Conservation (phyloP, 345 rosid genomes). For the Citropsis articulata region DNA sequence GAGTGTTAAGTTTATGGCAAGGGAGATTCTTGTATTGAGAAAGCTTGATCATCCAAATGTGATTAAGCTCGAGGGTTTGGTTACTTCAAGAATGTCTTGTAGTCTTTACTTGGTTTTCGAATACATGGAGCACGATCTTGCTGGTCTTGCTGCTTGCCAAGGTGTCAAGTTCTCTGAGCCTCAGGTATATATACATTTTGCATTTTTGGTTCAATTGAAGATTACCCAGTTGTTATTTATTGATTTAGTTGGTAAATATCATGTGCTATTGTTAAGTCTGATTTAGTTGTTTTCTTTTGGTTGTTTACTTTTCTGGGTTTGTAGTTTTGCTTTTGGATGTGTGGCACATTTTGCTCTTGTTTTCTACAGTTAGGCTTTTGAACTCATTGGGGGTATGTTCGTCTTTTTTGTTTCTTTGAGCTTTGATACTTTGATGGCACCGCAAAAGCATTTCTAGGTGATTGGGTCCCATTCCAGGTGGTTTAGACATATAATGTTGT, state of each 20-base stretch:
- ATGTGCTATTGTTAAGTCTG: constrained; percentile 1
- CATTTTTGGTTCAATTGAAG: neutral
- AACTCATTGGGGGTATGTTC: constrained; percentile 18
- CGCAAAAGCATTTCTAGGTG: constrained; percentile 14
- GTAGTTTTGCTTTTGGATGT: constrained; percentile 23
- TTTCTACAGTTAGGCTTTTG: constrained; percentile 17
- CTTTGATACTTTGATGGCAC: constrained; percentile 23
- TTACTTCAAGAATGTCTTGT: constrained; percentile 83
- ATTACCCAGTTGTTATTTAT: neutral
- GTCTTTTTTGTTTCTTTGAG: constrained; percentile 21
- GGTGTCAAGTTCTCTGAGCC: constrained; percentile 76
- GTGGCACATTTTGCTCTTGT: constrained; percentile 15
- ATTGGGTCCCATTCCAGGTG: constrained; percentile 35
- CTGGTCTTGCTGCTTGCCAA: constrained; percentile 75
- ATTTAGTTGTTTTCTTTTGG: constrained; percentile 9
- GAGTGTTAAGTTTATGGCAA: constrained; percentile 93
- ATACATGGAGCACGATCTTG: constrained; percentile 95
- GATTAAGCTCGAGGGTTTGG: constrained; percentile 85
- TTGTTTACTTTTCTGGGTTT: constrained; percentile 18
- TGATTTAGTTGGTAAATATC: neutral
- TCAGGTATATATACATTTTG: constrained; percentile 49
- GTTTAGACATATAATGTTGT: constrained; percentile 10
- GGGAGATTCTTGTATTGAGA: constrained; percentile 83
- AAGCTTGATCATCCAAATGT: constrained; percentile 81
- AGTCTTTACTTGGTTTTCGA: constrained; percentile 86